phyloP scores from a whole-genome alignment of 768 basidiomycete species.

The Dentipellis sp. region DNA sequence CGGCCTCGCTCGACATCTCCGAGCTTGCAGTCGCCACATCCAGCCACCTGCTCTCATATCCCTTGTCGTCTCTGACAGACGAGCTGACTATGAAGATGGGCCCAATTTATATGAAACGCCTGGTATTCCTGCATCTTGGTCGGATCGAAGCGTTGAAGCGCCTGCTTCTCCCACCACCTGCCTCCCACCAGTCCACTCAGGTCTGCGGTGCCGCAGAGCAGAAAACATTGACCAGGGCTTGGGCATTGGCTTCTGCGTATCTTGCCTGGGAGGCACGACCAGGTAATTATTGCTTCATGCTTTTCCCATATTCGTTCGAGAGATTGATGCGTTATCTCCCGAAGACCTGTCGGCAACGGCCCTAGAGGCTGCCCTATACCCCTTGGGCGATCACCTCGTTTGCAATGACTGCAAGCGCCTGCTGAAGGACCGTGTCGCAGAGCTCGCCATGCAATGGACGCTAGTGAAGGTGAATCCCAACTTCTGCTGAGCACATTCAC shows the following conservation, averaged over 20 bases:
- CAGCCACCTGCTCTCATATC: slow-evolving; percentile 27
- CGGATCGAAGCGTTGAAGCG: slow-evolving; percentile 27
- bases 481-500: neutral
- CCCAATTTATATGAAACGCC: slow-evolving; percentile 30
- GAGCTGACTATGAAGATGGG: slow-evolving; percentile 29
- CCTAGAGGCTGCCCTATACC: slow-evolving; percentile 65
- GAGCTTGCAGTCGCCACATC: slow-evolving; percentile 31
- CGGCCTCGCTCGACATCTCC: slow-evolving; percentile 25
- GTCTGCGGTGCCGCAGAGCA: slow-evolving; percentile 15
- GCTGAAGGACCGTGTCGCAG: slow-evolving; percentile 60
- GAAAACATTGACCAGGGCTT: slow-evolving; percentile 18
- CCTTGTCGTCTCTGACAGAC: slow-evolving; percentile 28
- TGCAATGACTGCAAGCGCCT: slow-evolving; percentile 61
- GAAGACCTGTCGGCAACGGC: slow-evolving; percentile 66
- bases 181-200: slow-evolving; percentile 14
- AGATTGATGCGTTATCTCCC: neutral
- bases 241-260: slow-evolving; percentile 21
- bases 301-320: neutral
- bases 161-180: slow-evolving; percentile 21
- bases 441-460: slow-evolving; percentile 68
- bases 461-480: slow-evolving; percentile 51
- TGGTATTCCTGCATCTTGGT: slow-evolving; percentile 29
- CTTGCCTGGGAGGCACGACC: slow-evolving; percentile 21
- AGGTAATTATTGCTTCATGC: slow-evolving; percentile 4
- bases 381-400: slow-evolving; percentile 58